Conservation (phyloP, 2,329 filamentous ascomycete genomes). For the Penicillium sp. region DNA sequence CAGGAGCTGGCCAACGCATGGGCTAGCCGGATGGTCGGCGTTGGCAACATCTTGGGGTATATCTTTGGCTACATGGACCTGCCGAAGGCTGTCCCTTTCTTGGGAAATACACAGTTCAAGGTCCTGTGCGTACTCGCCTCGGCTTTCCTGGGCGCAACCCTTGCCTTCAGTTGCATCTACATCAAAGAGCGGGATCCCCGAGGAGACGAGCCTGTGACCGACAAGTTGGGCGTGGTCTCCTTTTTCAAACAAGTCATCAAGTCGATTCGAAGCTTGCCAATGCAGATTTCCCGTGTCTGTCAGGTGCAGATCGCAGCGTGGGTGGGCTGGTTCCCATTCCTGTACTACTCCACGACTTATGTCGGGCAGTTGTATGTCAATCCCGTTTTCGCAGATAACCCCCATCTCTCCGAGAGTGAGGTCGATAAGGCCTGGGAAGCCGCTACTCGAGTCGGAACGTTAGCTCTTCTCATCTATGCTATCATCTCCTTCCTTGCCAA, state of each 20-base stretch:
- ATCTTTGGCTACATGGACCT: constrained; percentile 77
- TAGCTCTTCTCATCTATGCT: constrained; percentile 80
- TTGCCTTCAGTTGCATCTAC: constrained; percentile 59
- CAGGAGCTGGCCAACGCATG: constrained; percentile 91
- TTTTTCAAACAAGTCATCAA: constrained; percentile 73
- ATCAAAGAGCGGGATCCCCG: constrained; percentile 75
- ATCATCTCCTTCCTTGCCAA: constrained; percentile 74
- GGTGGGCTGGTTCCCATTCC: constrained; percentile 91
- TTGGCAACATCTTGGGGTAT: constrained; percentile 87
- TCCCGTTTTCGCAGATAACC: constrained; percentile 66
- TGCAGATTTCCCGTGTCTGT: constrained; percentile 74
- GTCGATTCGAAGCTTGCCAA: constrained; percentile 68
- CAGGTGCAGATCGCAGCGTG: constrained; percentile 76
- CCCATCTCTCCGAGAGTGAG: constrained; percentile 65
- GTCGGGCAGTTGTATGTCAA: constrained; percentile 88
- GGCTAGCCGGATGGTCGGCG: constrained; percentile 75
- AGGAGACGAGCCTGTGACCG: constrained; percentile 53
- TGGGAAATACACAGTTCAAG: constrained; percentile 86
- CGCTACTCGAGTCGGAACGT: constrained; percentile 77
- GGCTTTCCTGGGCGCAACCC: constrained; percentile 59
- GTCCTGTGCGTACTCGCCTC: constrained; percentile 79
- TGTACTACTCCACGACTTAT: constrained; percentile 92
- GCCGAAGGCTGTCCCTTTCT: constrained; percentile 63
- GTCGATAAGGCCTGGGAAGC: constrained; percentile 73
- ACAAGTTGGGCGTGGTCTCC: constrained; percentile 57